Conservation (phyloP, 2,329 filamentous ascomycete genomes). For the Sporothrix inflata region DNA sequence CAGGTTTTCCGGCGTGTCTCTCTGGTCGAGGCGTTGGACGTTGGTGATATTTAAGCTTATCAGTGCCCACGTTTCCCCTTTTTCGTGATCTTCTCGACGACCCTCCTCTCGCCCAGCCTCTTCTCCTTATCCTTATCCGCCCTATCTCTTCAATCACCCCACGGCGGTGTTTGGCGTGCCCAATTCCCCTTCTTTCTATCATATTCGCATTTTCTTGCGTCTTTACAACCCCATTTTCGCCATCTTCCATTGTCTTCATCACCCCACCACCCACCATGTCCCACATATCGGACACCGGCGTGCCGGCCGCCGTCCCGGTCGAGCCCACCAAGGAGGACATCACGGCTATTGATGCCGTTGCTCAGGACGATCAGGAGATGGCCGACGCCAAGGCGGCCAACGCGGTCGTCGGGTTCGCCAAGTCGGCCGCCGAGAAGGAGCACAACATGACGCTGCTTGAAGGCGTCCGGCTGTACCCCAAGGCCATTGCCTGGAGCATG, state of each 20-base stretch:
- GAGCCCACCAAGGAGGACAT: slow-evolving; percentile 21
- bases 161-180: too few relatives aligned
- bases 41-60: neutral
- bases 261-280: slow-evolving; percentile 20
- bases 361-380: slow-evolving; percentile 20
- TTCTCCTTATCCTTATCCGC: neutral
- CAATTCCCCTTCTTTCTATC: too few relatives aligned
- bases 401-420: slow-evolving; percentile 49
- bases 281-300: neutral
- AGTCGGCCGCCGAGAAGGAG: slow-evolving; percentile 61
- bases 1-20: neutral
- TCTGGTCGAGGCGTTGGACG: neutral
- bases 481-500: slow-evolving; percentile 81
- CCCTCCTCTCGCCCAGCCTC: neutral
- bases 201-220: neutral
- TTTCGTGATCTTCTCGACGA: neutral
- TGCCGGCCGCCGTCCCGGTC: neutral
- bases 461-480: slow-evolving; percentile 81
- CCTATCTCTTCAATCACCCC: neutral
- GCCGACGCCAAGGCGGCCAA: slow-evolving; percentile 28
- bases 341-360: neutral
- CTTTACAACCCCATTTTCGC: neutral
- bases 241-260: neutral
- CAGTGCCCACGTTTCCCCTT: neutral
- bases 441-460: slow-evolving; percentile 73